Conservation (phyloP, 2,329 filamentous ascomycete species). For the Penicillium aurantiogriseum region DNA sequence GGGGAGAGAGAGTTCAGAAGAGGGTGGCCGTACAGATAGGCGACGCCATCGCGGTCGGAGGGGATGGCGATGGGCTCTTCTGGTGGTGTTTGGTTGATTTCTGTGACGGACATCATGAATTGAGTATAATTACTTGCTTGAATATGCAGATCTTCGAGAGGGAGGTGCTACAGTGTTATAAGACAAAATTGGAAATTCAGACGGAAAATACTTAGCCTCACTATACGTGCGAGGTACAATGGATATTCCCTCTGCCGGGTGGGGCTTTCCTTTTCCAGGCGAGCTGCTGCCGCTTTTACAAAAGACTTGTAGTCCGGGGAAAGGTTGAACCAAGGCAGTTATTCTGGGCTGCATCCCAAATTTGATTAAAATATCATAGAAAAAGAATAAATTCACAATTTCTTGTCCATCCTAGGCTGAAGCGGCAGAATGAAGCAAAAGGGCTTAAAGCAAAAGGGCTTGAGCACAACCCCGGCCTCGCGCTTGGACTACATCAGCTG, state of each 20-base stretch:
- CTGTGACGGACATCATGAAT: slow-evolving; percentile 25
- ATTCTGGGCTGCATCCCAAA: neutral
- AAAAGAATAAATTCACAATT: neutral
- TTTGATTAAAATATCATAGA: neutral
- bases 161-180: slow-evolving; percentile 1
- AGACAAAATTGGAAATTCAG: neutral
- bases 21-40: slow-evolving; percentile 57
- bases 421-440: too few species aligned
- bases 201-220: slow-evolving; percentile 2
- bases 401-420: too few species aligned
- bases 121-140: neutral
- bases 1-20: slow-evolving; percentile 59
- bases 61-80: slow-evolving; percentile 36
- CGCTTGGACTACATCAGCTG: too few species aligned
- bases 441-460: too few species aligned
- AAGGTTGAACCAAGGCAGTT: neutral
- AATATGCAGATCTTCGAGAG: neutral
- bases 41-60: slow-evolving; percentile 47
- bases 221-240: neutral
- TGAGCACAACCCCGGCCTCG: too few species aligned
- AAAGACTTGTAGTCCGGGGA: neutral
- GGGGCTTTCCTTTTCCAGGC: neutral
- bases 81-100: slow-evolving; percentile 13
- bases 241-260: neutral
- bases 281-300: neutral